These are phyloP conservation scores for Physocladia obscura DNA, from an alignment of 192 early-diverging fungal species.

Conservation along the genomic window DNA sequence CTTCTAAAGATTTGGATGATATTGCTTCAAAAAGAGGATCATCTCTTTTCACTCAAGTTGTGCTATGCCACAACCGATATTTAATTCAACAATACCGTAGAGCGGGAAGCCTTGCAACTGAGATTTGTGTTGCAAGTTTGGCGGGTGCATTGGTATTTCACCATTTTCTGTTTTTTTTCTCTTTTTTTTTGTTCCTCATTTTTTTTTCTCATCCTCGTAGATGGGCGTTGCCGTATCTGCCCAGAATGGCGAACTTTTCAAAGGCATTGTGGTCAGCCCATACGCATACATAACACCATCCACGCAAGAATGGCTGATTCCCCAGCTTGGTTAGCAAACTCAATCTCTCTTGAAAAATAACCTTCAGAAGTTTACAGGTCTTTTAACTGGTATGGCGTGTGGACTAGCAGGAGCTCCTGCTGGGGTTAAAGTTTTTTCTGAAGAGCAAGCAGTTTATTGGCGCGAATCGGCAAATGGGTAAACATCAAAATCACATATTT, in stretches of 20 bases:
- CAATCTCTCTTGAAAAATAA: not conserved
- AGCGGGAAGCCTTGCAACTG: conserved; percentile 30
- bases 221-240: conserved; percentile 25
- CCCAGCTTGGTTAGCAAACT: conserved; percentile 21
- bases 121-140: conserved; percentile 39
- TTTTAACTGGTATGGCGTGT: conserved; percentile 34
- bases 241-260: conserved; percentile 26
- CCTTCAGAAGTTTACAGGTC: too few species aligned
- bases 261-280: conserved; percentile 35
- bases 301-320: conserved; percentile 28
- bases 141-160: conserved; percentile 32
- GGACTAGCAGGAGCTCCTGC: conserved; percentile 42
- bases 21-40: conserved; percentile 31
- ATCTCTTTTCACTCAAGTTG: conserved; percentile 24
- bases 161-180: too few species aligned
- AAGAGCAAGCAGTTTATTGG: conserved; percentile 48
- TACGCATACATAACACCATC: conserved; percentile 39
- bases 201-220: not conserved
- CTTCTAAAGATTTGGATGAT: conserved; percentile 9
- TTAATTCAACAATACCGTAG: conserved; percentile 41
- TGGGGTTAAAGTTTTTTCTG: conserved; percentile 51
- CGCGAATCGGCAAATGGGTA: conserved; percentile 42
- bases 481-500: conserved; percentile 1
- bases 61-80: conserved; percentile 36
- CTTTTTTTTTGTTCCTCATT: not conserved